Evolutionary conservation across 2,329 filamentous ascomycete species (phyloP), one percentile per base, ranked within the genome.

Genomic region (Aspergillus tubingensis): DNA sequence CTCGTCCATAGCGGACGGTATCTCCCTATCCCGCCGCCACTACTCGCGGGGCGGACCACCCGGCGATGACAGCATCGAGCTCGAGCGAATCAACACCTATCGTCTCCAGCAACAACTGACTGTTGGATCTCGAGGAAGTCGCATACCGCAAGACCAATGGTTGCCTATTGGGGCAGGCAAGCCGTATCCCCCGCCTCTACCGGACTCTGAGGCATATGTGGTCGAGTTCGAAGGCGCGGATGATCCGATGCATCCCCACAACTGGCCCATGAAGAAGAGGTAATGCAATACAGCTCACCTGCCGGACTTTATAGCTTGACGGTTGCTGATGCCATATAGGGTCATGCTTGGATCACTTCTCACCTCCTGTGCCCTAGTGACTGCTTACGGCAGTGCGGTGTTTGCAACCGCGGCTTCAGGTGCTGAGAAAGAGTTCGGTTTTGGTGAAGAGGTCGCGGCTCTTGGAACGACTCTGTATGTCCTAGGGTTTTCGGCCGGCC

Each of bases 371-470:
- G 67, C 65, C 2, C 70, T 84, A 13, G 70, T 76, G 2, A 74
- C 79, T 1, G 79, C 82, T 0, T 84, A 84, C 58, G 78, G 76
- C 0, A 74, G 72, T 5, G 87, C 84, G 72, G 86, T 91, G 68
- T 91, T 91, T 77, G 90, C 87, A 1, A 79, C 86, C 25, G 87
- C 87, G 4, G 89, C 86, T 1, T 62, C 65, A 5, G 68, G 77
- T 13, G 81, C 90, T 5, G 82, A 84, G 21, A 52, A 58, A 5
- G 73, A 81, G 23, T 83, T 82, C 63, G 63, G 77, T 5, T 77
- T 81, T 10, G 72, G 76, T 7, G 66, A 60, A 2, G 74, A 80
- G 61, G 75, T 81, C 2, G 68, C 76, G 2, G 76, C 73, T 0
- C 69, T 82, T 5, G 80, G 81, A 10, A 79, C 80, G 1, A 77